Base-by-base conservation (phyloP, 164 flowering plant species). In the Tetrastigma voinierianum region DNA sequence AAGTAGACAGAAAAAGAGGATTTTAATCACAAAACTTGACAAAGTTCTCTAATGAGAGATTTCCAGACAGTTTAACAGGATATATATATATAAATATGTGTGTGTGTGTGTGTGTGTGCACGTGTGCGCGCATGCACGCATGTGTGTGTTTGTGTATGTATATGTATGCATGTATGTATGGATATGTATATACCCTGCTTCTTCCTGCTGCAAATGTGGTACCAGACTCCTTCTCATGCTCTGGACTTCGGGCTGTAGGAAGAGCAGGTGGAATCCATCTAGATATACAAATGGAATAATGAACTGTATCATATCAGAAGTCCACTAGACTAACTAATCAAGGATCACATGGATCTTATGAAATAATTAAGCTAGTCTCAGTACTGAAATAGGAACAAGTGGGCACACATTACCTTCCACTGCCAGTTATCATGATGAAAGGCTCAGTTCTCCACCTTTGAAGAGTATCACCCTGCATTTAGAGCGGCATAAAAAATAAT, bases 191-290 rank as follows among this genome's bases (percentile, higher is more conserved):
- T 89, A 93, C 99, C 90, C 88, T 88, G 91, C 91, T 87, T 90
- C n/a, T 90, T 76, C 99, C 99, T 13, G 94, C 99, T 70, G 98
- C 98, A 85, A 74, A 90, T 62, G 99, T 96, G 25, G 81, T 72
- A 58, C 86, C 32, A 25, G 32, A 25, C 2, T 25, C 32, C 32
- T 25, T 25, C 32, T 25, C 32, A 4, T 25, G 32, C 32, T 25
- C 32, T 25, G 32, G 32, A 4, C 32, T 25, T 25, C 32, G 2
- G 4, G 4, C 4, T 1, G 32, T 4, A 25, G 32, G 32, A 25
- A 25, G 32, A 25, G 32, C 3, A 4, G 32, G 32, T 25, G 32
- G 32, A 2, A 25, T 25, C 32, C 32, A 25, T 25, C 99, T 96
- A 59, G 16, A 74, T 55, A 65, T 46, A 15, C 24, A 53, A 65